A percentile compares a stretch with the other conserved stretches of the same genome.
These are phyloP conservation scores for Dactylellina haptotyla DNA, from an alignment of 2,329 filamentous ascomycete genomes.

Conservation along the genomic window DNA sequence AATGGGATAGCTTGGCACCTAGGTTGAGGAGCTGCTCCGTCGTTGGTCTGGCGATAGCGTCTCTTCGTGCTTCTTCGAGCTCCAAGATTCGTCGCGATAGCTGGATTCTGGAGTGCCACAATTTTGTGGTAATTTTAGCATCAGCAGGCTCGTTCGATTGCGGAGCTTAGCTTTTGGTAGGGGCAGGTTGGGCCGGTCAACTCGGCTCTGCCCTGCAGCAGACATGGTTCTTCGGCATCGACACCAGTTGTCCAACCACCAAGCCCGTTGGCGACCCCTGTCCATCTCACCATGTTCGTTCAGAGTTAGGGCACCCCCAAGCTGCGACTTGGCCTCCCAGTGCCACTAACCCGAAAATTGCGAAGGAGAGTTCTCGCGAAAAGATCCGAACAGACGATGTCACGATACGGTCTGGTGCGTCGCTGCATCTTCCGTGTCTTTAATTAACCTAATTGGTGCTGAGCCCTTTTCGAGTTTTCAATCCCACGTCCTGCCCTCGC, in stretches of 20 bases:
- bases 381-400: constrained; percentile 53
- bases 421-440: constrained; percentile 27
- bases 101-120: constrained; percentile 42
- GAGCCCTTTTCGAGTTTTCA: constrained; percentile 12
- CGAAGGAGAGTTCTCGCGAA: constrained; percentile 48
- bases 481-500: constrained; percentile 38
- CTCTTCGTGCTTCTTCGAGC: constrained; percentile 53
- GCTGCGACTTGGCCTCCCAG: background rate
- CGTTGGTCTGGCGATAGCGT: constrained; percentile 24
- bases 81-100: constrained; percentile 30
- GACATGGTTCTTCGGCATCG: constrained; percentile 21
- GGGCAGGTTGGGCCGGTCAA: constrained; percentile 37
- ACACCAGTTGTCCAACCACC: constrained; percentile 52
- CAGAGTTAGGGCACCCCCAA: background rate
- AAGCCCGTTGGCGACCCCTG: constrained; percentile 39
- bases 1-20: constrained; percentile 27
- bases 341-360: constrained; percentile 47
- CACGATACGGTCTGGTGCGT: constrained; percentile 31
- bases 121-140: constrained; percentile 53
- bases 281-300: constrained; percentile 38
- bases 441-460: constrained; percentile 50
- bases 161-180: constrained; percentile 45
- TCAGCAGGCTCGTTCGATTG: constrained; percentile 43
- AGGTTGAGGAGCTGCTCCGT: constrained; percentile 17
- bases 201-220: constrained; percentile 49